Conservation (phyloP, 2,329 filamentous ascomycete genomes). For the Fusarium brevicatenulatum region DNA sequence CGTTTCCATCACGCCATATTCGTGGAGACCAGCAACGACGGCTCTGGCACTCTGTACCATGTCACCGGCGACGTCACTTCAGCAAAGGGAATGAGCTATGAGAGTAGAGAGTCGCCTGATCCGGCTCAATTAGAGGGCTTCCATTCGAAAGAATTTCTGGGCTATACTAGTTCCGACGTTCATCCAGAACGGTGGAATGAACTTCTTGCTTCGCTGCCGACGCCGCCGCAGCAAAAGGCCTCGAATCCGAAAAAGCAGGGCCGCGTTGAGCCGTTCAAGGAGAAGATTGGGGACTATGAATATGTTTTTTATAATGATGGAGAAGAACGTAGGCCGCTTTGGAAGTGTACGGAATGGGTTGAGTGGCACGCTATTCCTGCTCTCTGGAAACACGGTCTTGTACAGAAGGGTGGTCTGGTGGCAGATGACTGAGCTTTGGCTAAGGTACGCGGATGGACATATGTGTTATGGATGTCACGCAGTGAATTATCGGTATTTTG, state of each 20-base stretch:
- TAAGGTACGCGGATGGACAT: too few species aligned
- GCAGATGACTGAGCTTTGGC: too few species aligned
- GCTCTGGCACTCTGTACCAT: neutral
- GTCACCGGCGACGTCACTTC: neutral
- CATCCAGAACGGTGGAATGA: neutral
- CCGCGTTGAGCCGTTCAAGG: neutral
- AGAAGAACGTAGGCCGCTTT: neutral
- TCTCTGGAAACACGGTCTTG: neutral
- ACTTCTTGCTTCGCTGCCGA: neutral
- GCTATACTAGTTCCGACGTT: accelerated
- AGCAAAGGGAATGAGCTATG: neutral
- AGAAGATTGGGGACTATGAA: accelerated
- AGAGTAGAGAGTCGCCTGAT: neutral
- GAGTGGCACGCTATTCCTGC: neutral
- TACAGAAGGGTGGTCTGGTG: too few species aligned
- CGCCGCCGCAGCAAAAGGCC: neutral
- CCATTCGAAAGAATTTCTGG: neutral
- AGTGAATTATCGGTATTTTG: too few species aligned
- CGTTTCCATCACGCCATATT: neutral
- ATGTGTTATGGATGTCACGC: too few species aligned
- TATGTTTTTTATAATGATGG: neutral
- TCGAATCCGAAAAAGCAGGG: neutral
- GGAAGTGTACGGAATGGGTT: slow-evolving; percentile 2
- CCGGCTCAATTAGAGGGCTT: accelerated
- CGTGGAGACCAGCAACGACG: accelerated